Percentiles rank a stretch among this genome's conserved stretches.
phyloP scores from a whole-genome alignment of 2,329 filamentous ascomycete genomes.

The Tolypocladium tundrense region DNA sequence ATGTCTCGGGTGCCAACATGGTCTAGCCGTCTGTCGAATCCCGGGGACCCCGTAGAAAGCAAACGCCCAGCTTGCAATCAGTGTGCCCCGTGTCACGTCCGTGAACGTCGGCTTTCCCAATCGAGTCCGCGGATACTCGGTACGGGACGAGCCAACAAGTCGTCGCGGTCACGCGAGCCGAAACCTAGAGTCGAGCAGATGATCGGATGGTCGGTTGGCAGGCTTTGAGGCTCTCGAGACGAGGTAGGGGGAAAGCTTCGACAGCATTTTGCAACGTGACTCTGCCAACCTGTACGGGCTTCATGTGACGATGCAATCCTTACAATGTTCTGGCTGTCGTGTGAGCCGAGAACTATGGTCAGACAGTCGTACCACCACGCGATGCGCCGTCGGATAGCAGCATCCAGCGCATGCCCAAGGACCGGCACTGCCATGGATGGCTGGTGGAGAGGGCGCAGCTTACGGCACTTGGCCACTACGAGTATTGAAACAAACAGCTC shows the following conservation, averaged over 20 bases:
- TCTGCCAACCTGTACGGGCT: neutral
- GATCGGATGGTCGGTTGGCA: neutral
- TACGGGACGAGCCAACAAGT: neutral
- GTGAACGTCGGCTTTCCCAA: no score
- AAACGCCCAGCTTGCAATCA: neutral
- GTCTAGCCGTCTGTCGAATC: neutral
- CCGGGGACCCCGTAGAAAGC: neutral
- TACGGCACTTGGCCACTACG: neutral
- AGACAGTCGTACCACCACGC: neutral
- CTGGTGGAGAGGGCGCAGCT: neutral
- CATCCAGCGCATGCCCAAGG: neutral
- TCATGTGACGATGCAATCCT: neutral
- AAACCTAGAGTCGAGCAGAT: neutral
- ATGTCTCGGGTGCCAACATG: constrained; percentile 1
- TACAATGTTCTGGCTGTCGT: neutral
- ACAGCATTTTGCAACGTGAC: neutral
- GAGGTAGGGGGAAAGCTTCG: neutral
- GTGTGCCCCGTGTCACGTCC: neutral
- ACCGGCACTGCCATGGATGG: neutral
- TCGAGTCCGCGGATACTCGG: neutral
- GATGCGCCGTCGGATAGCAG: neutral
- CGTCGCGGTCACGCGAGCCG: neutral
- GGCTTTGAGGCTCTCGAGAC: neutral
- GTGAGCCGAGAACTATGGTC: neutral
- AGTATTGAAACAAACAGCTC: neutral